Evolutionary conservation across 192 early-diverging fungal species (phyloP).

Genomic region (Coemansia sp.): DNA sequence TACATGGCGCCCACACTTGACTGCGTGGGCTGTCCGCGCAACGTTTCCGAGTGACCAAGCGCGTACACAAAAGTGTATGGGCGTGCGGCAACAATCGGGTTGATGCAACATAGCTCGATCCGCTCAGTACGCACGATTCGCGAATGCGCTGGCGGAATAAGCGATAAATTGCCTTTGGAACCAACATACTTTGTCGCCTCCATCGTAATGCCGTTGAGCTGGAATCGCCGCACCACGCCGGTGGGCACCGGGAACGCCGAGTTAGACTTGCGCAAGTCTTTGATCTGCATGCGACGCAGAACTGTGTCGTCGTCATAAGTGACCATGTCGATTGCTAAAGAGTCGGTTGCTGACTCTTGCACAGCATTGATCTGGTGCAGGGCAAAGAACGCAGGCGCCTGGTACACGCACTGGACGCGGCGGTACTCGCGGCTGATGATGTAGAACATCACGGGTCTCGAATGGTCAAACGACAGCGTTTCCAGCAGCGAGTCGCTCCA

Average conservation of each 20-base stretch:
- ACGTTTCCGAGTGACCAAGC: slow-evolving; percentile 37
- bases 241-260: slow-evolving; percentile 43
- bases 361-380: slow-evolving; percentile 76
- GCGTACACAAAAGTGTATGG: slow-evolving; percentile 58
- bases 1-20: slow-evolving; percentile 49
- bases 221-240: slow-evolving; percentile 62
- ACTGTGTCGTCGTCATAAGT: slow-evolving; percentile 63
- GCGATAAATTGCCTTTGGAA: slow-evolving; percentile 13
- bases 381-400: slow-evolving; percentile 58
- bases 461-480: slow-evolving; percentile 61
- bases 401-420: slow-evolving; percentile 66
- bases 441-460: slow-evolving; percentile 63
- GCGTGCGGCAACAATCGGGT: slow-evolving; percentile 44
- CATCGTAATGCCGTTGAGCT: slow-evolving; percentile 57
- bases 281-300: slow-evolving; percentile 58
- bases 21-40: slow-evolving; percentile 18
- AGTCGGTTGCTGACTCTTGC: slow-evolving; percentile 61
- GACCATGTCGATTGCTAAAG: slow-evolving; percentile 62
- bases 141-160: slow-evolving; percentile 27
- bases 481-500: slow-evolving; percentile 73
- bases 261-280: slow-evolving; percentile 53
- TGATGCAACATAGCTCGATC: slow-evolving; percentile 56
- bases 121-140: slow-evolving; percentile 48
- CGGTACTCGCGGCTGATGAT: slow-evolving; percentile 70
- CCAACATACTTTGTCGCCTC: slow-evolving; percentile 58